Percentiles rank a stretch among this genome's conserved stretches.
Conservation (phyloP, 805 yeast species). For the Candida awuae region DNA sequence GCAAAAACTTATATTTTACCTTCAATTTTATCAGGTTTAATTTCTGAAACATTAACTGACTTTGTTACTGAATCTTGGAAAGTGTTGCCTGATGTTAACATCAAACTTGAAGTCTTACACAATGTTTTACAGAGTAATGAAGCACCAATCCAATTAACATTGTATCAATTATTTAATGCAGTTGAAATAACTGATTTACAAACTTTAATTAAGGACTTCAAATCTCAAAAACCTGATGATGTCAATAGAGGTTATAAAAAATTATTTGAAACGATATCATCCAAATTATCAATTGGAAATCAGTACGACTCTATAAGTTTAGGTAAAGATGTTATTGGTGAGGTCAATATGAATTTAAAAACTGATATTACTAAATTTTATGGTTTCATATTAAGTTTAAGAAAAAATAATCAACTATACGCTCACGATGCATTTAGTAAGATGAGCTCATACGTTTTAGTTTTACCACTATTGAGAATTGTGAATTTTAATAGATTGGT, state of each 20-base stretch:
- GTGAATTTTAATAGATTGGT: slow-evolving; percentile 30
- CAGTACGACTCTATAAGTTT: slow-evolving; percentile 22
- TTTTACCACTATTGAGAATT: slow-evolving; percentile 34
- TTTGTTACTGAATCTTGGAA: slow-evolving; percentile 26
- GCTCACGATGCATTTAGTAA: slow-evolving; percentile 16
- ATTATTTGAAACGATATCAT: slow-evolving; percentile 14
- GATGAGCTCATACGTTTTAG: slow-evolving; percentile 35
- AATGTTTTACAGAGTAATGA: slow-evolving; percentile 29
- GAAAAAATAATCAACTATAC: slow-evolving; percentile 37
- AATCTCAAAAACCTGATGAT: slow-evolving; percentile 15
- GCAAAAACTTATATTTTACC: slow-evolving; percentile 26
- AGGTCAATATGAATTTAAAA: slow-evolving; percentile 10
- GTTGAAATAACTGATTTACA: slow-evolving; percentile 28
- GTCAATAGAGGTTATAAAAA: slow-evolving; percentile 23
- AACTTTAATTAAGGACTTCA: slow-evolving; percentile 19
- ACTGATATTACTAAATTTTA: slow-evolving; percentile 28
- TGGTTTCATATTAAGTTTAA: slow-evolving; percentile 42
- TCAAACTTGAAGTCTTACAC: slow-evolving; percentile 30
- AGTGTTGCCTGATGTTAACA: slow-evolving; percentile 25
- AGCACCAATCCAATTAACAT: slow-evolving; percentile 35
- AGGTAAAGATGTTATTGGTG: slow-evolving; percentile 23
- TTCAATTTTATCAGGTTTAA: slow-evolving; percentile 24
- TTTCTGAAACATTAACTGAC: slow-evolving; percentile 23
- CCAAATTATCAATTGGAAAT: slow-evolving; percentile 21
- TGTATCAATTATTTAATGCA: slow-evolving; percentile 32